A percentile compares a stretch with the other conserved stretches of the same genome.
These are phyloP conservation scores for Naematelia encephala DNA, from an alignment of 768 basidiomycete species.

Conservation along the genomic window DNA sequence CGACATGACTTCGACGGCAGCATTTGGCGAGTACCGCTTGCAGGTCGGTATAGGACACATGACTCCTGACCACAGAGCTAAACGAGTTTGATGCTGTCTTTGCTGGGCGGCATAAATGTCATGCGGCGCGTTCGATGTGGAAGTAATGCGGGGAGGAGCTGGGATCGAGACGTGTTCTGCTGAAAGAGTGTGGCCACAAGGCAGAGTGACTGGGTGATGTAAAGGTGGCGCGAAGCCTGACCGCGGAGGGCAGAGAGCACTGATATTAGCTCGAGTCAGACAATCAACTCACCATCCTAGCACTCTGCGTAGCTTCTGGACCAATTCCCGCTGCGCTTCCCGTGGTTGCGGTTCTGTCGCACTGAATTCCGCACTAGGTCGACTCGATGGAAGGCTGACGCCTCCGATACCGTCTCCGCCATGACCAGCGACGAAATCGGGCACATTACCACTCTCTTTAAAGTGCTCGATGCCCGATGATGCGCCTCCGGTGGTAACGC, in stretches of 20 bases:
- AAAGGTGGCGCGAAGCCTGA: constrained; percentile 48
- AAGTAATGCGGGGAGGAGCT: constrained; percentile 47
- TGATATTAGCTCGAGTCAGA: constrained; percentile 12
- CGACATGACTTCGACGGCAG: constrained; percentile 10
- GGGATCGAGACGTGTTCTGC: constrained; percentile 55
- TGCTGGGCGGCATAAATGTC: constrained; percentile 54
- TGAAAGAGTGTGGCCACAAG: constrained; percentile 82
- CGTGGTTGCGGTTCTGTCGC: constrained; percentile 6
- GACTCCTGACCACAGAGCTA: constrained; percentile 40
- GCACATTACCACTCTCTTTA: constrained; percentile 7
- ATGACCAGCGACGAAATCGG: constrained; percentile 32
- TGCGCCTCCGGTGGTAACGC: neutral
- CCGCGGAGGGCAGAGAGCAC: constrained; percentile 41
- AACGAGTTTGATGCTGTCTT: constrained; percentile 35
- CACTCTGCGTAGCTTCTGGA: constrained; percentile 26
- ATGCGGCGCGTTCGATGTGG: constrained; percentile 50
- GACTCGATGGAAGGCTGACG: constrained; percentile 7
- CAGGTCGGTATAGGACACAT: constrained; percentile 47
- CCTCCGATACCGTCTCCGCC: constrained; percentile 35
- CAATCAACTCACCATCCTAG: constrained; percentile 38
- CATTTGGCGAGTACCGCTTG: constrained; percentile 37
- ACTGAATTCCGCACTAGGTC: neutral
- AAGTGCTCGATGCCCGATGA: neutral
- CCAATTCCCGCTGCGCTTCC: constrained; percentile 14
- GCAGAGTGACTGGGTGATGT: constrained; percentile 59